Base-by-base conservation (phyloP, 2,329 filamentous ascomycete genomes). In the Exophiala sideris region DNA sequence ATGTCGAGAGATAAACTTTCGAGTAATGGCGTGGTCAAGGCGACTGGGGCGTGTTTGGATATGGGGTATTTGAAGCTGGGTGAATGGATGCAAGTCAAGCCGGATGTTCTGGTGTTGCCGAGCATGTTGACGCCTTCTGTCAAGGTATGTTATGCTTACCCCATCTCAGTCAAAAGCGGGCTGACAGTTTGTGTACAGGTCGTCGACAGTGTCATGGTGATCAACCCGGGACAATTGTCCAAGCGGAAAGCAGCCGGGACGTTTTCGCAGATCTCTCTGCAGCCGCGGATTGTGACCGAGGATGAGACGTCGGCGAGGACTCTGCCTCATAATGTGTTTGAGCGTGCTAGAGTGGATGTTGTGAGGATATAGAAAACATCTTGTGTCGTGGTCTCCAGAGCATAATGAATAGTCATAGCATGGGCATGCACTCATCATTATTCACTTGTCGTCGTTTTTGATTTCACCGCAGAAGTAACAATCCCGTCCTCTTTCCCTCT, bases 161-260 rank as follows among this genome's bases (percentile, higher is more conserved):
- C 21, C 36, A 7, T 33, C 4, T 20, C 2, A 18, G 7, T 3
- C 36, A 12, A 21, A 12, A 50, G 11, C 32, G 35, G n/a, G 29
- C 48, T 63, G 48, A 61, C 61, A 63, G 54, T 53, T 50, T 42
- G 20, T 5, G 12, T 54, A 1, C 62, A 96, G 91, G 90, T 96
- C 39, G 85, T 97, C 9, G 89, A 96, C 66, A 89, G 87, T 62
- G 91, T 96, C 0, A 73, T 97, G 5, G 84, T 91, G 10, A 87
- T 99, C 66, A 99, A 99, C 69, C 92, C 94, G 0, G 92, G 94
- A 4, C 86, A 84, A 46, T 74, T 96, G 33, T 94, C 90, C 12
- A 96, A 95, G 73, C 84, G 88, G 52, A 85, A 84, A 55, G 91
- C 86, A 1, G 80, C 91, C 0, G 94, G 94, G 5, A 96, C 91